phyloP scores from a whole-genome alignment of 2,329 filamentous ascomycete species.

The Chrysosporium queenslandicum region DNA sequence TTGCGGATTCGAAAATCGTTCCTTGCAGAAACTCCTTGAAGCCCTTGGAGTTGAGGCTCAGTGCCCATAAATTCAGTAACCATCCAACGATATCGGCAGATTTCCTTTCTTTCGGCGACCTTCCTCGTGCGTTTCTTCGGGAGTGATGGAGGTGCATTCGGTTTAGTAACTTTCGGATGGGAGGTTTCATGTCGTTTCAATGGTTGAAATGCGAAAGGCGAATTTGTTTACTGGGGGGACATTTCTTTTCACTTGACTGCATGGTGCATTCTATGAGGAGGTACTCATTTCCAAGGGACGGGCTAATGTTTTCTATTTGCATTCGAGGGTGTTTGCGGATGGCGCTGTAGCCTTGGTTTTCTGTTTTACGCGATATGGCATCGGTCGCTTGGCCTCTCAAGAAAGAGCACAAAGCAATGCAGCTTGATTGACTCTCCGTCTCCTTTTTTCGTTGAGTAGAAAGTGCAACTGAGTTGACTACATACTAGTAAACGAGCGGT shows the following conservation, averaged over 20 bases:
- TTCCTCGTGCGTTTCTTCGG: neutral
- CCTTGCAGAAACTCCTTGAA: constrained; percentile 28
- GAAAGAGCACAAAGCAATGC: neutral
- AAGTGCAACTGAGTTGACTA: no score
- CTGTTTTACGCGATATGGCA: neutral
- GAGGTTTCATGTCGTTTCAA: neutral
- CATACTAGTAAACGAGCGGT: no score
- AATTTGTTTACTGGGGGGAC: neutral
- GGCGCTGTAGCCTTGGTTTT: neutral
- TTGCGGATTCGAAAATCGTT: constrained; percentile 27
- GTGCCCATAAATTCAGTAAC: neutral
- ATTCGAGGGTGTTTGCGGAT: neutral
- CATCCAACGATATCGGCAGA: neutral
- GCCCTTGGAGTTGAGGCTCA: neutral
- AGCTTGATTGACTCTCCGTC: neutral
- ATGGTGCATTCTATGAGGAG: neutral
- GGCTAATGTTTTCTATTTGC: neutral
- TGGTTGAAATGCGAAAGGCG: neutral
- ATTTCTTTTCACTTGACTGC: neutral
- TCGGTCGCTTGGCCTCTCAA: neutral
- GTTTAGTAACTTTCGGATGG: neutral
- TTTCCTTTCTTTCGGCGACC: neutral
- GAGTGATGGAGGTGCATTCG: neutral
- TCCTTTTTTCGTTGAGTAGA: neutral
- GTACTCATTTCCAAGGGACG: neutral